Base-by-base conservation (phyloP, 495 filamentous ascomycete species). In the Neurospora sp. region DNA sequence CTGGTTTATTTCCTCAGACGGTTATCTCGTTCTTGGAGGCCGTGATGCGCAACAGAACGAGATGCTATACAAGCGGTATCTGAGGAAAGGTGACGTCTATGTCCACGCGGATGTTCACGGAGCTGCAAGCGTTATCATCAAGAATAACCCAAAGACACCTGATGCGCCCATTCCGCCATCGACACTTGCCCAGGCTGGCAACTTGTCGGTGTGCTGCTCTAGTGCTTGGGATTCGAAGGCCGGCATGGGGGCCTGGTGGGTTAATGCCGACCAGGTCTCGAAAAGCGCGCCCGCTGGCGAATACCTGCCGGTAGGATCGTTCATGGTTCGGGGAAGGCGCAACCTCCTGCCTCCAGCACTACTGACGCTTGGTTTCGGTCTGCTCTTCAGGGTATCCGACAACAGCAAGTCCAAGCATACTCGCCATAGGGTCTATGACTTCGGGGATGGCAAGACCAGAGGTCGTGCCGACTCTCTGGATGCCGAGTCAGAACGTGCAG, bases 151-250 rank as follows among this genome's bases (percentile, higher is more conserved):
- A 0, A 87, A 84, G 35, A 91, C 87, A 17, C 86, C 91, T 3
- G 90, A 94, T 77, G 90, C 92, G 0, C 94, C 94, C 0, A 95
- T 99, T 69, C 90, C 96, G 10, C 96, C 96, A 6, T 93, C 92
- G 8, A 98, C 96, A 0, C 82, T 99, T 8, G 91, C 92, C 0
- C 96, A 99, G 81, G 95, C 96, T 16, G 96, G 96, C 2, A 91
- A 88, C 70, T 78, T 98, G 20, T 90, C 90, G 3, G 92, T 98
- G 37, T 89, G 91, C 68, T 92, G 92, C 40, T 97, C 94, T 1
- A 90, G 80, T 68, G 94, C 94, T 2, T 99, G 96, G 96, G 96
- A 98, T 69, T 94, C 92, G 0, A 99, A 98, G 82, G 94, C 94
- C 6, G 89, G 92, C 10, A 96, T 98, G 94, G 89, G 91, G 8